Percentiles rank a stretch among this genome's conserved stretches.
Evolutionary conservation across 441 rosid species (phyloP).

Genomic region (Euphorbia celastroides): DNA sequence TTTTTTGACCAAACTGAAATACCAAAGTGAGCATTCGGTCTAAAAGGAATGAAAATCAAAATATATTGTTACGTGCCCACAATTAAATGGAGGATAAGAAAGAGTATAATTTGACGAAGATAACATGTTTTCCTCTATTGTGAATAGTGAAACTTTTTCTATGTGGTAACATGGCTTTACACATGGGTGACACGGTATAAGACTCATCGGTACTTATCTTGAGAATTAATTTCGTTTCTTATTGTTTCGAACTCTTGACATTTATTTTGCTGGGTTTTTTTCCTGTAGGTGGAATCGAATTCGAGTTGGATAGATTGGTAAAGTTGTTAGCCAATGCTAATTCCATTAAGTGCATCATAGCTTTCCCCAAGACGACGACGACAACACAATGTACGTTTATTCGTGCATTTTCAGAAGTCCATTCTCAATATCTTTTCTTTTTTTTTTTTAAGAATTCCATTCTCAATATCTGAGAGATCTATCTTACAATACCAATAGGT

Average conservation of each 20-base stretch:
- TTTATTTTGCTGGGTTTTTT: background rate
- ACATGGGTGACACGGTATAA: no score
- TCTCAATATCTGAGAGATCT: slow-evolving; percentile 18
- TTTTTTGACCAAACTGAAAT: no score
- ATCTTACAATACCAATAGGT: background rate
- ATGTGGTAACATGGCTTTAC: no score
- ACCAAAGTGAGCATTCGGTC: no score
- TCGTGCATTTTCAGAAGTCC: slow-evolving; percentile 75
- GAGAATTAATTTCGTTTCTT: no score
- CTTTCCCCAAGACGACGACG: slow-evolving; percentile 96
- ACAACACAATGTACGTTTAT: slow-evolving; percentile 91
- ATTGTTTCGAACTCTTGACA: background rate
- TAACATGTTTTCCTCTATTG: no score
- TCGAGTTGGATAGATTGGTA: slow-evolving; percentile 83
- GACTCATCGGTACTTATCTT: no score
- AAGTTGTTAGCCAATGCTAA: slow-evolving; percentile 73
- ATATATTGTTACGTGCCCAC: no score
- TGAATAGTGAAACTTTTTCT: no score
- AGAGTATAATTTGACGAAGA: no score
- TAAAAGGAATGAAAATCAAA: no score
- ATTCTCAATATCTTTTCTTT: slow-evolving; percentile 70
- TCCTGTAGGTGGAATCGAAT: slow-evolving; percentile 79
- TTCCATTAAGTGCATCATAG: slow-evolving; percentile 89
- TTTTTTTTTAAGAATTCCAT: slow-evolving; percentile 47
- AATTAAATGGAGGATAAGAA: no score